Evolutionary conservation across 371 early-diverging fungal species (phyloP).

Genomic region (Mortierella sp.): DNA sequence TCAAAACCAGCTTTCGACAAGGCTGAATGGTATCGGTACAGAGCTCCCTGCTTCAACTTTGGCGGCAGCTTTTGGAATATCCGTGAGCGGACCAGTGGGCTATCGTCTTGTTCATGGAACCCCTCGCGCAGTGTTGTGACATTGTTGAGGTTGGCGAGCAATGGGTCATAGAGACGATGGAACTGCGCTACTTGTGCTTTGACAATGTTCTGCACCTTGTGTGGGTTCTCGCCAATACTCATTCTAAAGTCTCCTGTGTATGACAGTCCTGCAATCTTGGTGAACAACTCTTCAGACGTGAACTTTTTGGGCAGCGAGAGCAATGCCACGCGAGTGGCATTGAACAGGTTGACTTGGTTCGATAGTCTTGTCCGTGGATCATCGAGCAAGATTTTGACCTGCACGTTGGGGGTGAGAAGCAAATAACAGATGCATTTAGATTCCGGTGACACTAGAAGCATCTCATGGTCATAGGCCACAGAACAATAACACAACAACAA

Average conservation of each 20-base stretch:
- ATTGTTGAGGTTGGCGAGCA: constrained; percentile 84
- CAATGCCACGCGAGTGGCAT: constrained; percentile 87
- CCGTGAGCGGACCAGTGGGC: constrained; percentile 38
- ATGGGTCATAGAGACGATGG: constrained; percentile 79
- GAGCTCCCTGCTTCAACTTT: constrained; percentile 31
- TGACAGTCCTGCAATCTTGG: constrained; percentile 87
- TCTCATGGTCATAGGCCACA: too few species aligned
- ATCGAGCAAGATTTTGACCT: constrained; percentile 85
- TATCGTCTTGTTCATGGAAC: constrained; percentile 56
- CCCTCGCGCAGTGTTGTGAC: constrained; percentile 72
- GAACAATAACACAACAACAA: too few species aligned
- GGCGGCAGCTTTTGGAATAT: constrained; percentile 50
- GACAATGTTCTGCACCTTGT: constrained; percentile 95
- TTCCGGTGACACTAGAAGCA: too few species aligned
- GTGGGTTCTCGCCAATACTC: constrained; percentile 93
- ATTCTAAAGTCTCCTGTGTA: constrained; percentile 95
- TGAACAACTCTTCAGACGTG: constrained; percentile 84
- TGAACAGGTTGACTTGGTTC: constrained; percentile 87
- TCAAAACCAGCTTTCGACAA: constrained; percentile 57
- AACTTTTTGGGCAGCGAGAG: constrained; percentile 87
- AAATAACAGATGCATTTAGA: too few species aligned
- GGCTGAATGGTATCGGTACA: constrained; percentile 54
- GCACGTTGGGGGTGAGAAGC: neutral
- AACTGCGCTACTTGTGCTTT: constrained; percentile 81
- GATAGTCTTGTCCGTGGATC: constrained; percentile 89